Conservation (phyloP, 306 rosid genomes). For the Begonia peltatifolia region DNA sequence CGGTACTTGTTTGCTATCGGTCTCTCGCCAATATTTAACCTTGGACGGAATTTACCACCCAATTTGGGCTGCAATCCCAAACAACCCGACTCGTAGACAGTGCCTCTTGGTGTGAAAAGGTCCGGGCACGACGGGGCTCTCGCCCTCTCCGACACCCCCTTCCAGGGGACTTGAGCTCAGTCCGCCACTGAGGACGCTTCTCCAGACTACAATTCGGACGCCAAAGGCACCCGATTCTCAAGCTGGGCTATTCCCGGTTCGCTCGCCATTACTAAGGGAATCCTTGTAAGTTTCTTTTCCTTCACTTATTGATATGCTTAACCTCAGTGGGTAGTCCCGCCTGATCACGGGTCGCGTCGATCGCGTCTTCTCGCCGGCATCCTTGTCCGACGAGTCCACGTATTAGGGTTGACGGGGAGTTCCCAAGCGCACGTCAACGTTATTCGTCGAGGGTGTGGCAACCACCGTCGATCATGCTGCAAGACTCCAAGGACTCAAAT, state of each 20-base stretch:
- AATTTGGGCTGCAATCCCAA: neutral
- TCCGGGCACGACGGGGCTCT: no score
- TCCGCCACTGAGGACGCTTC: neutral
- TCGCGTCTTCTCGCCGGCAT: neutral
- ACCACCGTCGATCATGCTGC: no score
- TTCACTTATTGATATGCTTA: neutral
- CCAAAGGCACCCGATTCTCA: neutral
- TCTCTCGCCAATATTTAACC: neutral
- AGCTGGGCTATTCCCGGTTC: neutral
- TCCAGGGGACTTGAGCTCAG: neutral
- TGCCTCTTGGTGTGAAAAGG: no score
- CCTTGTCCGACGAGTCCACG: no score
- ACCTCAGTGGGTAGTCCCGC: neutral
- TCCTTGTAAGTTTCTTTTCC: slow-evolving; percentile 1
- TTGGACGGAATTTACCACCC: neutral
- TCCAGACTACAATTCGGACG: neutral
- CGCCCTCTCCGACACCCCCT: neutral
- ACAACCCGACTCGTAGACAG: no score
- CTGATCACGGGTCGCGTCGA: neutral
- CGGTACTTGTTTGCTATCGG: neutral
- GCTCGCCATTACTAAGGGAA: neutral
- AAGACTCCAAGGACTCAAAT: no score
- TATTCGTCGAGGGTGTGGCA: no score
- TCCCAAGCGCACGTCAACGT: no score
- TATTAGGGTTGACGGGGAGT: no score